Evolutionary conservation across 1,284 basidiomycete species (phyloP), one percentile per base, ranked within the genome.

Genomic region (Microstroma glucosiphilum): DNA sequence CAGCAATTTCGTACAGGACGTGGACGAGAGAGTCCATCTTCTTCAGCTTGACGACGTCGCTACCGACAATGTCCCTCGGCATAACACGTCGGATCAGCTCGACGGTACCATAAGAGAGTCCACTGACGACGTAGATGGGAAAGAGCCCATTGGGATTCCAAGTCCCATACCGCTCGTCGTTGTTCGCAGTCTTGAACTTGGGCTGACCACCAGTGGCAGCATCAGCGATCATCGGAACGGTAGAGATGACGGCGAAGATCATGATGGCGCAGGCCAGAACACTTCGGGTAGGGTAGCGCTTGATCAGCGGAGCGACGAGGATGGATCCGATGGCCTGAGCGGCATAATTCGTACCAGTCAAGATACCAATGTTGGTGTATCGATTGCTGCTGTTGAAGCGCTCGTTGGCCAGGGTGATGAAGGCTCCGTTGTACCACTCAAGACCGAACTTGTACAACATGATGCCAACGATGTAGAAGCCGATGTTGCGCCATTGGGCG

Each of bases 1-100:
- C 80, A 19, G 79, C 79, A 23, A 80, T 68, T 69, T 80, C 79
- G 70, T 80, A 80, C 59, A 79, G 67, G 59, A 80, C 71, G 68
- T 81, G 80, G 11, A 79, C 77, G 43, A 75, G 72, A 17, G 79
- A 79, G 59, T 81, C 79, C 79, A 80, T 80, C 61, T 75, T 72
- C 53, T 78, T 67, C 6, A 80, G 72, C 59, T 75, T 61, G 42
- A 67, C 60, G 1, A 73, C 69, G 65, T 78, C 74, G 40, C 75
- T 73, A 40, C 76, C 76, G 17, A 77, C 76, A 60, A 79, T 75
- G 66, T 79, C 76, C 59, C 75, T 62, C 26, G 72, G 75, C 37
- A 80, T 80, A 66, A 80, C 75, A 46, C 79, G 70, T 42, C 80
- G 73, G 62, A 81, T 81, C 15, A 81, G 68, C 62, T 81, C 80